A percentile compares a stretch with the other conserved stretches of the same genome.
These are phyloP conservation scores for Flaveria floridana DNA, from an alignment of 140 eudicot genomes.

Conservation along the genomic window DNA sequence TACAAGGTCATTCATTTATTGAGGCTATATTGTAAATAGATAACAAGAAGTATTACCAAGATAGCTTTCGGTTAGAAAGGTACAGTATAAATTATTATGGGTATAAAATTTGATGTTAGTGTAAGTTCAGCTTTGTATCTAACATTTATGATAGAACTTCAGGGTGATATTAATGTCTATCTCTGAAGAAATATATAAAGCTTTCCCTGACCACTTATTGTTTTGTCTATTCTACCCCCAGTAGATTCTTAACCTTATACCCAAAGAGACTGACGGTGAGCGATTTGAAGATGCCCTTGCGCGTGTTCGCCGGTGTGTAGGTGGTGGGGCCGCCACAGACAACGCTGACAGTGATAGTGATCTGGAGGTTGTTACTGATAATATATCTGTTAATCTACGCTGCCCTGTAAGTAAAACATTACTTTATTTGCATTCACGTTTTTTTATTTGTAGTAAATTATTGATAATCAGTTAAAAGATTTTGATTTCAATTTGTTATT, in stretches of 20 bases:
- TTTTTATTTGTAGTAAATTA: background rate
- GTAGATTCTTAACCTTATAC: constrained; percentile 73
- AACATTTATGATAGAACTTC: background rate
- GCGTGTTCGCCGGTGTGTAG: constrained; percentile 89
- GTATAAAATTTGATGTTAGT: constrained; percentile 1
- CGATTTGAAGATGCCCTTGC: constrained; percentile 79
- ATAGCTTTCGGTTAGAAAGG: background rate
- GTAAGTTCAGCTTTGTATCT: constrained; percentile 3
- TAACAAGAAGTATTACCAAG: background rate
- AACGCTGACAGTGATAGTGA: constrained; percentile 92
- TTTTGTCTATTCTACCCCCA: constrained; percentile 17
- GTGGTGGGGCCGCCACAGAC: constrained; percentile 78
- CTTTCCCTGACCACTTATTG: constrained; percentile 10
- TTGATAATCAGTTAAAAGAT: constrained; percentile 1
- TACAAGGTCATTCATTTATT: background rate
- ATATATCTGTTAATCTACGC: constrained; percentile 72
- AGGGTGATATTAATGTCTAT: background rate
- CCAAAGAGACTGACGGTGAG: constrained; percentile 85
- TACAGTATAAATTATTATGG: background rate
- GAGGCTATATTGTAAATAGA: background rate
- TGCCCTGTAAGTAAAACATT: constrained; percentile 72
- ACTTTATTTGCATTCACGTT: background rate
- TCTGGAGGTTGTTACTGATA: constrained; percentile 84
- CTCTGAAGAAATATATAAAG: background rate
- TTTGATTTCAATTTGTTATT: constrained; percentile 6